Evolutionary conservation across 345 rosid species (phyloP).

Genomic region (Brassica carinata): DNA sequence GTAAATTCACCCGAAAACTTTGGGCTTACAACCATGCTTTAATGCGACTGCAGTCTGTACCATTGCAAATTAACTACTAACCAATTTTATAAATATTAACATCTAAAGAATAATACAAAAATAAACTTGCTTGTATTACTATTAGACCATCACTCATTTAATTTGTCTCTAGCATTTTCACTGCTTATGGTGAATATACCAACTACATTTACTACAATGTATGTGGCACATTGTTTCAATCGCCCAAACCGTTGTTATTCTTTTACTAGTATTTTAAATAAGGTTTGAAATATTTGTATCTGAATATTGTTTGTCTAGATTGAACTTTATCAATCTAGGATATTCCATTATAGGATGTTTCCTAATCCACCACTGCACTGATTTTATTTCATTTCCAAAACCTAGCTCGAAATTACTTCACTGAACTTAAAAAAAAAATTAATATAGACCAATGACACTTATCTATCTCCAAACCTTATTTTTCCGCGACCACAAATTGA

Average conservation of each 20-base stretch:
- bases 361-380: not conserved
- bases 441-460: too few species aligned
- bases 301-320: not conserved
- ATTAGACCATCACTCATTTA: not conserved
- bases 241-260: not conserved
- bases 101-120: not conserved
- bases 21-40: not conserved
- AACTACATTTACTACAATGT: not conserved
- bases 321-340: conserved; percentile 13
- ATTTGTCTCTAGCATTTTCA: not conserved
- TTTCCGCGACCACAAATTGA: too few species aligned
- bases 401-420: not conserved
- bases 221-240: conserved; percentile 3
- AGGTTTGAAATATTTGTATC: not conserved
- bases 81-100: not conserved
- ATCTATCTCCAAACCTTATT: too few species aligned
- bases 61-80: not conserved
- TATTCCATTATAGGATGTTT: not conserved
- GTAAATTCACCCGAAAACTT: conserved; percentile 5
- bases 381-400: not conserved
- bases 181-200: not conserved
- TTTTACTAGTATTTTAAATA: not conserved
- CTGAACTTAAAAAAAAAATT: too few species aligned
- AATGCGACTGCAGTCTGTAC: not conserved
- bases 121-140: not conserved